Evolutionary conservation across 1,284 basidiomycete species (phyloP), one percentile per base, ranked within the genome.

Genomic region (Cryptococcus sp.): DNA sequence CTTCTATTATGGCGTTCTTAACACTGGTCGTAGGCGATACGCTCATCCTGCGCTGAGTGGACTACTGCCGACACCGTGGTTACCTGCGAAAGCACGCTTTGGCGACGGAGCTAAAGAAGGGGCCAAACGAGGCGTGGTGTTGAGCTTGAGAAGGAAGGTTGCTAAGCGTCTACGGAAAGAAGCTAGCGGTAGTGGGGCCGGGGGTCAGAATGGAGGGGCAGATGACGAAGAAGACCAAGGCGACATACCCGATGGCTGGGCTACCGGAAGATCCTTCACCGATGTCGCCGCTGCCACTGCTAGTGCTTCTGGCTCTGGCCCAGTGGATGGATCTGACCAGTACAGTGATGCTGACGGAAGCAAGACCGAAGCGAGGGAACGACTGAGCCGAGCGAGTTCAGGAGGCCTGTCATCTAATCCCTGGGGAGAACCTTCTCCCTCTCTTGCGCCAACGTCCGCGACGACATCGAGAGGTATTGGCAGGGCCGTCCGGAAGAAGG

Each of bases 11-110:
- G 93, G 93, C 0, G 90, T 95, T 10, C 82, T 96, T 6, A 94
- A 94, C 60, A 78, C 77, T 7, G 77, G 77, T 51, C 63, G 91
- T 87, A 77, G 72, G 57, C 85, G 92, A 53, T 96, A 95, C 67
- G 92, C 89, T 0, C 93, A 96, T 68, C 93, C 93, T 0, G 93
- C 92, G 0, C 81, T 96, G 19, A 90, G 88, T 15, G 93, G 93
- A 0, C 84, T 89, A 3, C 83, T 96, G 0, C 93, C 93, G 0
- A 85, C 88, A 61, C 93, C 93, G 0, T 96, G 93, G 93, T 83
- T 96, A 1, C 93, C 93, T 0, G 78, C 90, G 50, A 89, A 89
- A 86, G 87, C 1, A 85, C 90, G 75, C 83, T 73, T 74, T 42
- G 70, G 73, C 0, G 74, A 74, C 53, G 61, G 64, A 84, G 88